These are phyloP conservation scores for Alternaria consortialis DNA, from an alignment of 2,329 filamentous ascomycete genomes.

Conservation along the genomic window DNA sequence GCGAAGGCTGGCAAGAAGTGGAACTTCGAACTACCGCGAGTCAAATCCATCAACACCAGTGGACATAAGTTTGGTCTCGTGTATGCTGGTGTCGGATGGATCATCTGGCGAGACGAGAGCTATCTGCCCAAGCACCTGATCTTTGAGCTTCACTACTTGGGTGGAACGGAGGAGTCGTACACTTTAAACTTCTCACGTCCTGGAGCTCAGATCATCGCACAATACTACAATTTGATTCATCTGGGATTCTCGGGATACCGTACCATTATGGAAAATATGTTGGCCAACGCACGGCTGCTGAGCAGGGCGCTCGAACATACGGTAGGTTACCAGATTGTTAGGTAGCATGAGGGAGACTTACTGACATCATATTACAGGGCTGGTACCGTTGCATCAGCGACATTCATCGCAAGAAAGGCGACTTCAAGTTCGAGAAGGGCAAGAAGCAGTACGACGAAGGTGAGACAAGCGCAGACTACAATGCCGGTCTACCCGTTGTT, in stretches of 20 bases:
- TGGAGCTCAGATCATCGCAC: constrained; percentile 73
- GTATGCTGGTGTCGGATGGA: constrained; percentile 74
- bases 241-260: constrained; percentile 73
- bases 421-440: constrained; percentile 53
- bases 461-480: constrained; percentile 66
- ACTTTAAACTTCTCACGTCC: constrained; percentile 78
- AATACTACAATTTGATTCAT: constrained; percentile 79
- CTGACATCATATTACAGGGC: constrained; percentile 41
- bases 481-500: constrained; percentile 73
- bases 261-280: constrained; percentile 69
- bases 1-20: constrained; percentile 67
- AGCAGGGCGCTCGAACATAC: constrained; percentile 71
- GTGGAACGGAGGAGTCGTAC: constrained; percentile 75
- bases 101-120: constrained; percentile 63
- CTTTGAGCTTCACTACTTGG: constrained; percentile 76
- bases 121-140: constrained; percentile 73
- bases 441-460: constrained; percentile 56
- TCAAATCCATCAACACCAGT: constrained; percentile 72
- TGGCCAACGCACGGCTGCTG: constrained; percentile 70
- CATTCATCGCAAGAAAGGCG: constrained; percentile 68
- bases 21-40: constrained; percentile 69
- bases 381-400: constrained; percentile 70
- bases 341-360: background rate
- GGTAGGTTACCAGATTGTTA: background rate
- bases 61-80: constrained; percentile 71